These are phyloP conservation scores for Cadophora sp. DNA, from an alignment of 2,329 filamentous ascomycete genomes.

Conservation along the genomic window DNA sequence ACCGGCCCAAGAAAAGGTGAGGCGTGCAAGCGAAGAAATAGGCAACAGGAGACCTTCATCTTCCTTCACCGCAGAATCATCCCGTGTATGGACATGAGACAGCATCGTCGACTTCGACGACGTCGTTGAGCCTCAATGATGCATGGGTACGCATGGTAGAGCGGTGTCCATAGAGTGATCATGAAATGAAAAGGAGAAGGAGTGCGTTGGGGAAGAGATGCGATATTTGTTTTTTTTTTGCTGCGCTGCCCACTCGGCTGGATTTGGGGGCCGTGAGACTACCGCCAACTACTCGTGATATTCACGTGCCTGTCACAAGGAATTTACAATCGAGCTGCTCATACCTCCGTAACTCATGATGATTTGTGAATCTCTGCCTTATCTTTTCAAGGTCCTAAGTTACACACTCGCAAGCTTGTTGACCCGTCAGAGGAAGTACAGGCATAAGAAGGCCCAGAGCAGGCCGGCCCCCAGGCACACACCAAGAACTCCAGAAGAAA, in stretches of 20 bases:
- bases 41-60: conserved; percentile 21
- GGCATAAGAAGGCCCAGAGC: too few relatives aligned
- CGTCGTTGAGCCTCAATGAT: not conserved
- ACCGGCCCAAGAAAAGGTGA: conserved; percentile 26
- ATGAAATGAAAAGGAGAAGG: not conserved
- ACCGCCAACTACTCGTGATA: not conserved
- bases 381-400: too few relatives aligned
- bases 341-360: too few relatives aligned
- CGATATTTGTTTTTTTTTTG: not conserved
- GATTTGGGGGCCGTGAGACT: not conserved
- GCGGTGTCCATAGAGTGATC: not conserved
- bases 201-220: not conserved
- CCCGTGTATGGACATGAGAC: not conserved
- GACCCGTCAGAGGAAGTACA: too few relatives aligned
- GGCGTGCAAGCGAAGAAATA: conserved; percentile 35
- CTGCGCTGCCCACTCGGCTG: not conserved
- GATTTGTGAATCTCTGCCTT: too few relatives aligned
- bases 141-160: not conserved
- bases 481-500: conserved; percentile 5
- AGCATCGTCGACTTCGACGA: conserved; percentile 1
- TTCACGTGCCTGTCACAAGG: not conserved
- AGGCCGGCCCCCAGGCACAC: too few relatives aligned
- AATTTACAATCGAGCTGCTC: too few relatives aligned
- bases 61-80: not conserved
- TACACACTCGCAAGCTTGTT: too few relatives aligned